A percentile compares a stretch with the other conserved stretches of the same genome.
Conservation (phyloP, 2,329 filamentous ascomycete species). For the Xylaria sp. region DNA sequence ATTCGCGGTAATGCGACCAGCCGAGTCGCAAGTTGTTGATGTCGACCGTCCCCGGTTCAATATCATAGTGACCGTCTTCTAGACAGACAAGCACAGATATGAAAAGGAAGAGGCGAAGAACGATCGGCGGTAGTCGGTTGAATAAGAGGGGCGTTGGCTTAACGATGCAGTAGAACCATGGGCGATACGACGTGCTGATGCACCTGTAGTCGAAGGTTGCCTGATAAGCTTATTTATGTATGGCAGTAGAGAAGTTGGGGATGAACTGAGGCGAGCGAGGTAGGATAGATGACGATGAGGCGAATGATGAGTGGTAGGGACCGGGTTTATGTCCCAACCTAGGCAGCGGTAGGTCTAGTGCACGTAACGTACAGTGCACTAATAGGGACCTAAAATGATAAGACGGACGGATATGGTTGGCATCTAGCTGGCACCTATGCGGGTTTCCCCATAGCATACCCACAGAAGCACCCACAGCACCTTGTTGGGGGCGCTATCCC, state of each 20-base stretch:
- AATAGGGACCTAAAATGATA: not conserved
- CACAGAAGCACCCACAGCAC: not conserved
- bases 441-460: conserved; percentile 22
- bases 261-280: not conserved
- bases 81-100: not conserved
- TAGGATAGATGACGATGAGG: conserved; percentile 32
- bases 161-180: conserved; percentile 4
- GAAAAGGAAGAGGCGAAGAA: conserved; percentile 13
- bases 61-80: conserved; percentile 40
- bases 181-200: not conserved
- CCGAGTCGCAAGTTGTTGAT: conserved; percentile 61
- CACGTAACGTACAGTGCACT: not conserved
- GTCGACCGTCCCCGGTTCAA: conserved; percentile 42
- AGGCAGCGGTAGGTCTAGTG: not conserved
- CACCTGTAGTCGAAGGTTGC: conserved; percentile 23
- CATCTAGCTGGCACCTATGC: not conserved
- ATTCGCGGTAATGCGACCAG: conserved; percentile 70
- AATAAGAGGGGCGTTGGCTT: not conserved
- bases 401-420: conserved; percentile 12
- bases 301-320: conserved; percentile 15
- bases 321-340: conserved; percentile 8
- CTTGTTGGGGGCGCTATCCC: conserved; percentile 17
- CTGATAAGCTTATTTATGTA: conserved; percentile 9
- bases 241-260: not conserved
- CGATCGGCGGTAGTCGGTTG: not conserved